phyloP scores from a whole-genome alignment of 1,284 basidiomycete species.

The Irpex sp. region DNA sequence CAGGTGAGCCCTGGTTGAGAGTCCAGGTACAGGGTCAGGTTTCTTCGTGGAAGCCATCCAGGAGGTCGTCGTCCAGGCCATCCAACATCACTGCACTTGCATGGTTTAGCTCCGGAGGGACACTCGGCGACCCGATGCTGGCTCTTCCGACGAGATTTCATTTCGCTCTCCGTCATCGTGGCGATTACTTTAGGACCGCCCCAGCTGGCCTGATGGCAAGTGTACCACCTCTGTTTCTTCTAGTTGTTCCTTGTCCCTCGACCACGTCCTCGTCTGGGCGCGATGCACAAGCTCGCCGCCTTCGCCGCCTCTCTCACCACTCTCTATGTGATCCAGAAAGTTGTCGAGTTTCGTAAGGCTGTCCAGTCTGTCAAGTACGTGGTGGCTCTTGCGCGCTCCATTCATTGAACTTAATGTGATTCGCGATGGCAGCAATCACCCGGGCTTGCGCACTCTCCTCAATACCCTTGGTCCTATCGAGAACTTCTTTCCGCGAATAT shows the following conservation, averaged over 20 bases:
- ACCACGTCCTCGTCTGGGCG: constrained; percentile 1
- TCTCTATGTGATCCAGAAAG: constrained; percentile 16
- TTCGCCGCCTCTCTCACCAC: constrained; percentile 12
- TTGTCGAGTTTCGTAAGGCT: constrained; percentile 20
- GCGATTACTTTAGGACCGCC: background rate
- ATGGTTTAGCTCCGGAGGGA: background rate
- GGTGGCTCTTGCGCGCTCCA: background rate
- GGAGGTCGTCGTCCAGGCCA: background rate
- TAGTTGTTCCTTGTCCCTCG: background rate
- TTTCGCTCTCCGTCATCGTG: background rate
- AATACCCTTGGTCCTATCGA: constrained; percentile 19
- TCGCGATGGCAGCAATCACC: constrained; percentile 16
- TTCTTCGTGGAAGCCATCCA: background rate
- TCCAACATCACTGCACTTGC: background rate
- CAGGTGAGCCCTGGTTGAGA: background rate
- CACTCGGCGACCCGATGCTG: background rate
- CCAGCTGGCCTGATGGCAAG: background rate
- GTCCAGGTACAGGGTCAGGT: background rate
- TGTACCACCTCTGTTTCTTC: background rate
- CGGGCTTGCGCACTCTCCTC: constrained; percentile 22
- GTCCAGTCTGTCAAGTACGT: constrained; percentile 20
- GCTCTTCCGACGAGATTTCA: background rate
- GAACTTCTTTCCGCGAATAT: constrained; percentile 20
- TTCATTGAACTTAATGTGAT: background rate
- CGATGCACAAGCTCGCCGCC: constrained; percentile 2